phyloP scores from a whole-genome alignment of 805 yeast genomes.

The Starmerella bombicola region DNA sequence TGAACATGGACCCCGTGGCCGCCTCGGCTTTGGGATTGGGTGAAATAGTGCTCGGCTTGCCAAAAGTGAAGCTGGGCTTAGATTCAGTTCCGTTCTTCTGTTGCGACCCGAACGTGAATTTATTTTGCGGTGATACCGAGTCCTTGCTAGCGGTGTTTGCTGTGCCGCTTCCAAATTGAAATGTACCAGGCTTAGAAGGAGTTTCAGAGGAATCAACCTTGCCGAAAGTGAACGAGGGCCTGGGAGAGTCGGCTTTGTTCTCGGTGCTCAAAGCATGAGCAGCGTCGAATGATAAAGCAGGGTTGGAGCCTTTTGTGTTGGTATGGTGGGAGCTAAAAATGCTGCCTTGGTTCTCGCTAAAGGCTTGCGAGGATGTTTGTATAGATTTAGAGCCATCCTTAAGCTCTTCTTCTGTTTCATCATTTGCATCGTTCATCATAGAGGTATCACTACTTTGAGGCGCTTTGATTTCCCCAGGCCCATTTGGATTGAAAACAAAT shows the following conservation, averaged over 20 bases:
- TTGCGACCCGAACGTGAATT: too few species aligned
- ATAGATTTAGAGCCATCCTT: constrained; percentile 3
- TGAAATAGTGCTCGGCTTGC: constrained; percentile 2
- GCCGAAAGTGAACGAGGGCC: constrained; percentile 28
- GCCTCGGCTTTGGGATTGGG: background rate
- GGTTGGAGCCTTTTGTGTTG: too few species aligned
- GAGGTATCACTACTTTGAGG: constrained; percentile 77
- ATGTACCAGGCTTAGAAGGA: too few species aligned
- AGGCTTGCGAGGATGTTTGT: too few species aligned
- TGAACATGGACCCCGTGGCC: background rate
- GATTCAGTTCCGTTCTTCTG: background rate
- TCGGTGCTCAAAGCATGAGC: too few species aligned
- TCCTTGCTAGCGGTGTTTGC: too few species aligned
- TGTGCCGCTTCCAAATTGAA: too few species aligned
- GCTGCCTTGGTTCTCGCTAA: too few species aligned
- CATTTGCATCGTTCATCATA: background rate
- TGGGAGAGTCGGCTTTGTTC: constrained; percentile 4
- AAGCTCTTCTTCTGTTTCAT: background rate
- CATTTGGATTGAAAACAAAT: constrained; percentile 18
- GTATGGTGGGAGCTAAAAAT: too few species aligned
- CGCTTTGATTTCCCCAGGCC: constrained; percentile 18
- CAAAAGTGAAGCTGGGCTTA: constrained; percentile 19
- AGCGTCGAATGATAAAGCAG: constrained; percentile 23
- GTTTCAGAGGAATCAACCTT: background rate
- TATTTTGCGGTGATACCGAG: too few species aligned